Percentiles rank a stretch among this genome's conserved stretches.
Evolutionary conservation across 305 asterid species (phyloP).

Genomic region (Fraxinus sp.): DNA sequence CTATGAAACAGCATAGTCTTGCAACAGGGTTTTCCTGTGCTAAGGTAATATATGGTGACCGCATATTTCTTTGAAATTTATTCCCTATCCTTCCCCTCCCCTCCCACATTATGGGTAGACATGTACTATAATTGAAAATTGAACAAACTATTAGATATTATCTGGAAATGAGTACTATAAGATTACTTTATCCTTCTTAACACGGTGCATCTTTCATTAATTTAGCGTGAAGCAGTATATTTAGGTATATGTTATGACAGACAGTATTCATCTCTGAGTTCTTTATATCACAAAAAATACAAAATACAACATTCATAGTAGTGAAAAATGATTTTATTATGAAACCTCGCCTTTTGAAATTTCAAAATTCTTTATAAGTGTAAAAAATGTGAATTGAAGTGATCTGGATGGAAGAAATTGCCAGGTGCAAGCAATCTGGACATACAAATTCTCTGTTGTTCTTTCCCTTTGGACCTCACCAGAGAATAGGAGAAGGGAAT

Average conservation of each 20-base stretch:
- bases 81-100: neutral
- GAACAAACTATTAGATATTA: neutral
- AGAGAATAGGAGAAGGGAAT: neutral
- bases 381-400: conserved; percentile 4
- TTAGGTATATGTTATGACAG: neutral
- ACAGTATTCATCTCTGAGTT: conserved; percentile 1
- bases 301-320: neutral
- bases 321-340: neutral
- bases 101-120: neutral
- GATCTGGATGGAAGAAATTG: neutral
- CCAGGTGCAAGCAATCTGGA: neutral
- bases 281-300: neutral
- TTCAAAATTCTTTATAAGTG: neutral
- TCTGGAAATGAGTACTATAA: conserved; percentile 7
- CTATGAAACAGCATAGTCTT: conserved; percentile 66
- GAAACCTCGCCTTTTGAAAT: neutral
- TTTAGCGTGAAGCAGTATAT: neutral
- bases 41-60: conserved; percentile 55
- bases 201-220: neutral
- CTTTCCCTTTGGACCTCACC: neutral
- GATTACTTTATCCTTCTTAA: conserved; percentile 5
- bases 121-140: neutral
- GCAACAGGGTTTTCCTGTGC: conserved; percentile 91
- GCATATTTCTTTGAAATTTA: neutral
- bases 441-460: neutral